These are phyloP conservation scores for Phytomonas francai DNA, from an alignment of 208 protist species.

Conservation along the genomic window DNA sequence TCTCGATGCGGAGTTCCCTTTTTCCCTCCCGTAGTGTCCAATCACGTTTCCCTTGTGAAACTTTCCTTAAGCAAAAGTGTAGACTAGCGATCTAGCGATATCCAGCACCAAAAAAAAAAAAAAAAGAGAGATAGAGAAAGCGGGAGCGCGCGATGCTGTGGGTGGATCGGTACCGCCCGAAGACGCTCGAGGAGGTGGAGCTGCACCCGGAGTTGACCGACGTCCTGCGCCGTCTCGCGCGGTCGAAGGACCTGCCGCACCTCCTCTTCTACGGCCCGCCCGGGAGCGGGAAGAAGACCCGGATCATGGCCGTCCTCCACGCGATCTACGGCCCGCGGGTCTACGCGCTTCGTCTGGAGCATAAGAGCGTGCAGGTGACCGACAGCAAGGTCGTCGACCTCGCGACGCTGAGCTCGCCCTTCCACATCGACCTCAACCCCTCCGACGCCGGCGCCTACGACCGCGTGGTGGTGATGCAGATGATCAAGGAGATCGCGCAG, in stretches of 20 bases:
- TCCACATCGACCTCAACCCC: slow-evolving; percentile 99
- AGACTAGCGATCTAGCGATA: neutral
- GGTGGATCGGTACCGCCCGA: slow-evolving; percentile 99
- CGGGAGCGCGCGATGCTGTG: slow-evolving; percentile 98
- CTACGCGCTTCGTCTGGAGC: slow-evolving; percentile 83
- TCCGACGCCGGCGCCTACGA: slow-evolving; percentile 97
- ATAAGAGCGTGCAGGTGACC: slow-evolving; percentile 84
- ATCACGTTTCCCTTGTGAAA: neutral
- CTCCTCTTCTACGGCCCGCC: slow-evolving; percentile 96
- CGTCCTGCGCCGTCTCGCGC: slow-evolving; percentile 85
- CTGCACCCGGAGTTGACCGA: slow-evolving; percentile 90
- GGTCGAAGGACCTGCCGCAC: slow-evolving; percentile 92
- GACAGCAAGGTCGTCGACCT: slow-evolving; percentile 96
- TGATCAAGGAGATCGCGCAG: slow-evolving; percentile 99
- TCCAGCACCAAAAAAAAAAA: neutral
- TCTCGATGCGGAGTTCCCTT: too few relatives aligned
- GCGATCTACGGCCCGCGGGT: slow-evolving; percentile 92
- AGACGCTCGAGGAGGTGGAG: slow-evolving; percentile 91
- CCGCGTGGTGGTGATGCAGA: slow-evolving; percentile 95
- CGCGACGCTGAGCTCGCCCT: slow-evolving; percentile 90
- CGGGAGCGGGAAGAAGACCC: slow-evolving; percentile 95
- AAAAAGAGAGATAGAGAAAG: too few relatives aligned
- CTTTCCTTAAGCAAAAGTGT: neutral
- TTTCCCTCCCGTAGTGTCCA: neutral
- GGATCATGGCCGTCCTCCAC: slow-evolving; percentile 91